Evolutionary conservation across 2,329 filamentous ascomycete species (phyloP), one percentile per base, ranked within the genome.

Genomic region (Fusarium fujikuroi): DNA sequence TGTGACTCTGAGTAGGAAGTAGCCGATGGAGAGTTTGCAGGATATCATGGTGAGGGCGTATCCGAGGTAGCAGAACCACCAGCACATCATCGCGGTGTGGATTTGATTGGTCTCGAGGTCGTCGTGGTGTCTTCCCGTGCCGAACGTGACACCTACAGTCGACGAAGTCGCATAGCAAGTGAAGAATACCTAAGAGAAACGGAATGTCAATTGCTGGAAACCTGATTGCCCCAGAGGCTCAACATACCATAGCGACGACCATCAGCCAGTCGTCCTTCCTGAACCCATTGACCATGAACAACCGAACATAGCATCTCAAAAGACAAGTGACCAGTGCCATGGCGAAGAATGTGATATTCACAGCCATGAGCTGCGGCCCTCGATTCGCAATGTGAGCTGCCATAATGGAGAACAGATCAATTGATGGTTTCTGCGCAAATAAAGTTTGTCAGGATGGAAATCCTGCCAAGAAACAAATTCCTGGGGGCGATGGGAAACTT

Each of bases 201-300:
- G 63, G 66, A 63, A 77, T n/a, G 76, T 36, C 30, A 23, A n/a
- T 15, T 21, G 46, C 18, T 21, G 43, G 30, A 21, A 14, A 6
- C n/a, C 28, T 9, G 12, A 4, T 21, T 18, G 2, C 23, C 23
- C 19, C 12, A 16, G 23, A 21, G 42, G 19, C 21, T 21, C 23
- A 32, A 52, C 50, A 72, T 76, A 81, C 80, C 61, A 76, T 72
- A 11, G 81, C 81, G 30, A 72, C 25, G 3, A 77, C 56, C 82
- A 84, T 84, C 15, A 82, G 63, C 78, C 78, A 82, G 74, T 83
- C 82, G 44, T 83, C 82, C 6, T 67, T 50, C 0, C 81, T 81
- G 54, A 83, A 83, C 4, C 77, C 78, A 52, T 77, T 80, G 37
- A 83, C 77, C 49, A 83, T 73, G 34, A 73, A 68, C 9, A 70